Conservation (phyloP, 225 moss, liverwort and hornwort species). For the Pleurozium schreberi region DNA sequence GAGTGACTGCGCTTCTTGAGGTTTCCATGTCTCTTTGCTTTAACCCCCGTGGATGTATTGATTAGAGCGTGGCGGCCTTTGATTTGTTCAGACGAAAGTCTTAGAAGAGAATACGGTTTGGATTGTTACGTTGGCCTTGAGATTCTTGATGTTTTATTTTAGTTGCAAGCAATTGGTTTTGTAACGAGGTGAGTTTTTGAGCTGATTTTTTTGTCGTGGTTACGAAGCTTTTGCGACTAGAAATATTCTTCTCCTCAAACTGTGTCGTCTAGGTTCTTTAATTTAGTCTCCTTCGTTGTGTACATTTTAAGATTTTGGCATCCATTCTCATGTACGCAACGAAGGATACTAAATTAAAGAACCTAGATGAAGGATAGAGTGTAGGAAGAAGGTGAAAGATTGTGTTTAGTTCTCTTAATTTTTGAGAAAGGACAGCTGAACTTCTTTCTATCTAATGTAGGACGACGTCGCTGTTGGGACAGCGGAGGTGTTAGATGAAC, state of each 20-base stretch:
- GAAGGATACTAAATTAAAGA: too few relatives aligned
- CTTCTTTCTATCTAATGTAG: neutral
- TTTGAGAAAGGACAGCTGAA: neutral
- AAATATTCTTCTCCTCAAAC: neutral
- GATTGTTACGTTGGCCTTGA: neutral
- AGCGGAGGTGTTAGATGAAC: neutral
- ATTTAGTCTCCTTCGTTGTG: neutral
- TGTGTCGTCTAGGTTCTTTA: neutral
- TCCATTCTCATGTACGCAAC: neutral
- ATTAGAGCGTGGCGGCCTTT: neutral
- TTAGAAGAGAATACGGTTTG: neutral
- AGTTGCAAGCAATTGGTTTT: neutral
- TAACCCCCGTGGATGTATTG: neutral
- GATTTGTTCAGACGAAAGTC: neutral
- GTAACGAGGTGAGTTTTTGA: neutral
- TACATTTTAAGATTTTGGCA: neutral
- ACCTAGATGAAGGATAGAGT: neutral
- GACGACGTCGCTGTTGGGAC: conserved; percentile 3
- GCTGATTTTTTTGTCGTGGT: neutral
- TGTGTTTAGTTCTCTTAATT: neutral
- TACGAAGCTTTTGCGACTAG: neutral
- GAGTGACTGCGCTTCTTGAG: neutral
- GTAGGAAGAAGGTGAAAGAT: neutral
- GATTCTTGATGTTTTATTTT: neutral
- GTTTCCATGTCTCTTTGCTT: neutral